Conservation (phyloP, 2,329 filamentous ascomycete species). For the Balansia obtecta region DNA sequence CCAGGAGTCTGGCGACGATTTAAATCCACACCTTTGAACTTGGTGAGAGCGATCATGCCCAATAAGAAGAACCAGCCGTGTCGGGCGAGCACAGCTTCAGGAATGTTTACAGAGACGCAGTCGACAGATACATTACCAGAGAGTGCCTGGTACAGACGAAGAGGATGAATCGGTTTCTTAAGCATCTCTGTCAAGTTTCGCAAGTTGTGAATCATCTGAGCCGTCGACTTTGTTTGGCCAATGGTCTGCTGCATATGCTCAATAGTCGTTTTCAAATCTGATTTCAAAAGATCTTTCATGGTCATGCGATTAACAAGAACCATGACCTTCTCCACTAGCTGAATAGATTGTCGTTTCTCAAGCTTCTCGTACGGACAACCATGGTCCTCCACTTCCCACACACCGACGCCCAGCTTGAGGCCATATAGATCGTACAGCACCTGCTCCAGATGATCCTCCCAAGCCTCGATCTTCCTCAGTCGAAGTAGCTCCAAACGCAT, state of each 20-base stretch:
- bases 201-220: constrained; percentile 76
- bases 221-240: constrained; percentile 63
- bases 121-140: constrained; percentile 66
- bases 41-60: constrained; percentile 77
- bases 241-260: constrained; percentile 88
- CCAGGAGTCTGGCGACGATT: constrained; percentile 67
- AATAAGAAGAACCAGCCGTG: constrained; percentile 89
- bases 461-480: constrained; percentile 63
- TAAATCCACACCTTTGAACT: constrained; percentile 58
- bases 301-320: constrained; percentile 70
- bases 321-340: constrained; percentile 74
- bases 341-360: constrained; percentile 67
- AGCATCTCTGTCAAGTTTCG: constrained; percentile 72
- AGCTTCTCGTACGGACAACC: constrained; percentile 65
- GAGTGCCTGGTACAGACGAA: constrained; percentile 68
- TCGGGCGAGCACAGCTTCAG: constrained; percentile 60
- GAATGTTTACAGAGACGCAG: constrained; percentile 53
- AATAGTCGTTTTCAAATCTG: constrained; percentile 78
- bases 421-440: constrained; percentile 75
- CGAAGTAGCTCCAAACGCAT: constrained; percentile 76
- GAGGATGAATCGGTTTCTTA: constrained; percentile 71
- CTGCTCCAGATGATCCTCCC: constrained; percentile 77
- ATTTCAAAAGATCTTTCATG: constrained; percentile 84
- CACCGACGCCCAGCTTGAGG: constrained; percentile 58
- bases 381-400: constrained; percentile 63